Conservation (phyloP, 345 rosid species). For the Litchi chinensis region DNA sequence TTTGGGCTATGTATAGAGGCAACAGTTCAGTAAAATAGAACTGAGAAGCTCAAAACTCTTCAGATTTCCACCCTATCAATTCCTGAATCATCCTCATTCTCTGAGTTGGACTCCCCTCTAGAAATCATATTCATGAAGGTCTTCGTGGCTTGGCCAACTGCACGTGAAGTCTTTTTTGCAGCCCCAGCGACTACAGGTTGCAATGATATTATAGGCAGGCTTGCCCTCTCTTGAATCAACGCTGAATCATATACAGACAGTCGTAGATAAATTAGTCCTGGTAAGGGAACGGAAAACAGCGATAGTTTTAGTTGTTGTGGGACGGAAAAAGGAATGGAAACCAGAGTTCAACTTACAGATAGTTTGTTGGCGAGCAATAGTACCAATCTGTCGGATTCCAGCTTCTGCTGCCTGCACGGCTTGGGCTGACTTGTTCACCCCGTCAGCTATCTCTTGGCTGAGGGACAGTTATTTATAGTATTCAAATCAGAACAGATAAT, state of each 20-base stretch:
- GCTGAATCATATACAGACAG: conserved; percentile 48
- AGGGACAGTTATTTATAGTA: conserved; percentile 14
- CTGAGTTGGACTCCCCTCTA: conserved; percentile 43
- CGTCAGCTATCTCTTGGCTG: conserved; percentile 92
- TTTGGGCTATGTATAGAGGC: conserved; percentile 16
- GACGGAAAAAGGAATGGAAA: neutral
- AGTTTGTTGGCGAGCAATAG: conserved; percentile 80
- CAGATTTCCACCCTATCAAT: conserved; percentile 46
- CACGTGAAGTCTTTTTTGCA: conserved; percentile 75
- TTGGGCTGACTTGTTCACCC: conserved; percentile 87
- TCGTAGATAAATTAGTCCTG: conserved; percentile 12
- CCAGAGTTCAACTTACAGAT: conserved; percentile 53
- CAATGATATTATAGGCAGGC: conserved; percentile 71
- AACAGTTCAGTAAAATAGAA: neutral
- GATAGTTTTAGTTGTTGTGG: neutral
- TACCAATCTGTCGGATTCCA: conserved; percentile 78
- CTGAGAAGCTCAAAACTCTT: neutral
- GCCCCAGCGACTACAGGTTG: conserved; percentile 82
- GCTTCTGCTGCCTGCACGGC: conserved; percentile 91
- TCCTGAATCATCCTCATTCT: conserved; percentile 32
- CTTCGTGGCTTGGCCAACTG: conserved; percentile 82
- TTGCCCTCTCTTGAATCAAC: conserved; percentile 90
- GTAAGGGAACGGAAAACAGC: neutral
- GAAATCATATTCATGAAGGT: conserved; percentile 63
- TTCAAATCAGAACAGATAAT: conserved; percentile 5